A percentile compares a stretch with the other conserved stretches of the same genome.
These are phyloP conservation scores for Solanum tarapatanum DNA, from an alignment of 257 asterid genomes.

Conservation along the genomic window DNA sequence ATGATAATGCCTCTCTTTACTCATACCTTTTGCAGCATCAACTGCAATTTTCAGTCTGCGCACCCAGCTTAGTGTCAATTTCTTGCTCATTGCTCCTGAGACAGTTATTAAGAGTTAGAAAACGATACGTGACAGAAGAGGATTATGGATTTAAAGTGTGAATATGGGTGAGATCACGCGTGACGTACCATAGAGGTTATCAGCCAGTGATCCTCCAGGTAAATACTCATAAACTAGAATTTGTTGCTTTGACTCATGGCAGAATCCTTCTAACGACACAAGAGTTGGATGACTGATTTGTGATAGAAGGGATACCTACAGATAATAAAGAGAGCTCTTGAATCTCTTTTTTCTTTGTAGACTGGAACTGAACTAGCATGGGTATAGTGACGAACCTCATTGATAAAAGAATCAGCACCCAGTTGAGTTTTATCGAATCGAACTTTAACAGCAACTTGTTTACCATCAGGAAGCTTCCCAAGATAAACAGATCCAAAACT, in stretches of 20 bases:
- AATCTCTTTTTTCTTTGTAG: not conserved
- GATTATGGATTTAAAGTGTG: not conserved
- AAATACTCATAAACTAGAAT: constrained; percentile 80
- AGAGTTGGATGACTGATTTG: constrained; percentile 75
- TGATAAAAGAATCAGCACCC: constrained; percentile 82
- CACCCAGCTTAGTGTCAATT: constrained; percentile 72
- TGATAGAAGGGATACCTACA: constrained; percentile 70
- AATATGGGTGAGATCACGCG: not conserved
- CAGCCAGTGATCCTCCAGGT: constrained; percentile 78
- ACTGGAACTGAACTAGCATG: not conserved
- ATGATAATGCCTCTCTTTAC: not conserved
- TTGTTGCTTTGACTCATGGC: constrained; percentile 84
- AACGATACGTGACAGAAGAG: not conserved
- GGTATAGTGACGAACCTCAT: constrained; percentile 42
- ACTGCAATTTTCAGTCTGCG: constrained; percentile 83
- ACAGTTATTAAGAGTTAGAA: not conserved
- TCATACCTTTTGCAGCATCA: constrained; percentile 85
- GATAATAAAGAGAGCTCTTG: not conserved
- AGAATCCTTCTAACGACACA: constrained; percentile 74
- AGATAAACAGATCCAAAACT: constrained; percentile 79
- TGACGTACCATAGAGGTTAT: constrained; percentile 65
- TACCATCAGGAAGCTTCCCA: constrained; percentile 71
- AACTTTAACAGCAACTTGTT: constrained; percentile 78
- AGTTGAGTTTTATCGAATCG: constrained; percentile 74
- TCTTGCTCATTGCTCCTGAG: constrained; percentile 66